A percentile compares a stretch with the other conserved stretches of the same genome.
Evolutionary conservation across 225 moss, liverwort and hornwort genomes (phyloP).

Genomic region (Straminergon stramineum): DNA sequence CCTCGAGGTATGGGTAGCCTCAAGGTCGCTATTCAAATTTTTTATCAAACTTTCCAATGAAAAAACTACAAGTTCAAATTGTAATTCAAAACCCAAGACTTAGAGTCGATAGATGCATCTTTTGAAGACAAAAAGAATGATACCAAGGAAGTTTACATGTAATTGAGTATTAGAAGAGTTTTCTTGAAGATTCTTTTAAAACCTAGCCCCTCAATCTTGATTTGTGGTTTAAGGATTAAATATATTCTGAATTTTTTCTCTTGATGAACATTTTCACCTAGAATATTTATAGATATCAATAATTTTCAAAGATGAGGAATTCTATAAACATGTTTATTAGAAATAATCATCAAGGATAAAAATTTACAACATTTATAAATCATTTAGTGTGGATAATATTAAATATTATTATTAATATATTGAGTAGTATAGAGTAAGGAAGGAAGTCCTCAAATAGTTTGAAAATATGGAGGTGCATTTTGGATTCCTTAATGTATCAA

Average conservation of each 20-base stretch:
- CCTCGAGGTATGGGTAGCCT: neutral
- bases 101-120: neutral
- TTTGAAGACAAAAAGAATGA: neutral
- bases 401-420: neutral
- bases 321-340: neutral
- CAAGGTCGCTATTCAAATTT: neutral
- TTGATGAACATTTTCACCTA: neutral
- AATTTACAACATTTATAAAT: neutral
- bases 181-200: neutral
- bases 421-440: accelerated
- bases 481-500: neutral
- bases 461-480: neutral
- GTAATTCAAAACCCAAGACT: neutral
- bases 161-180: neutral
- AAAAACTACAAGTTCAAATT: neutral
- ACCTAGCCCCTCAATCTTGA: accelerated
- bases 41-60: neutral
- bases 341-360: no score
- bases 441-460: neutral
- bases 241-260: neutral
- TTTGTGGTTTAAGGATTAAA: neutral
- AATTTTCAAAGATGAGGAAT: neutral
- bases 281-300: neutral
- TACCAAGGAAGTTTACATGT: neutral
- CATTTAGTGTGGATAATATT: accelerated